Base-by-base conservation (phyloP, 164 flowering plant species). In the Nelumbo lutea region DNA sequence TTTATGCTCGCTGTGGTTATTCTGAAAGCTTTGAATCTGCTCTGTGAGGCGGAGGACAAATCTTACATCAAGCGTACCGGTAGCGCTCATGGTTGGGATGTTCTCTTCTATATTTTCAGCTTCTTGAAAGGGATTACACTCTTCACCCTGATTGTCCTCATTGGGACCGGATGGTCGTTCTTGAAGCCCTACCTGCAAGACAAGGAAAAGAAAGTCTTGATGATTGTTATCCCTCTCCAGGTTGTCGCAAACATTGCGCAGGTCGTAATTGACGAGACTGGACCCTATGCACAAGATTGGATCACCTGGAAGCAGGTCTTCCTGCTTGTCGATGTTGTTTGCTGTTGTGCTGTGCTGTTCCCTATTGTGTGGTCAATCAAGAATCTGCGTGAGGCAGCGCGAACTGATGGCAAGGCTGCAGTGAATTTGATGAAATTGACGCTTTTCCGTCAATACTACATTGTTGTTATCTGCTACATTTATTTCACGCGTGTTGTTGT, bases 81-180 rank as follows among this genome's bases (percentile, higher is more conserved):
- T 1, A 83, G 78, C 51, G 93, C 97, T 0, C 98, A 94, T 38
- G 98, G 97, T 0, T 94, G 98, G 98, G 98, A 94, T 73, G 93
- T 93, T n/a, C 66, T 91, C 81, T 93, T 93, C 70, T 93, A 93
- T 69, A 86, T 93, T 3, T 93, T 94, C 77, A 88, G 88, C 69
- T 94, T 94, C 71, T 62, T 94, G 66, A 90, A 90, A 67, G 97
- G 96, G 5, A 83, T 91, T 46, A 77, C 82, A 0, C 71, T 94
- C 40, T 91, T 94, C 69, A 90, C 95, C 2, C 58, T 91, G 77
- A 88, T 94, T n/a, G 96, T 91, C 27, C 75, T 93, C 81, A 88
- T 93, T 56, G 98, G 97, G 3, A 93, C 98, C 1, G 98, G 98
- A 0, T 93, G 98, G 98, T 93, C 98, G 11, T 87, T 93, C 45